phyloP scores from a whole-genome alignment of 129 eudicot genomes.

The Helichrysum umbraculigerum region DNA sequence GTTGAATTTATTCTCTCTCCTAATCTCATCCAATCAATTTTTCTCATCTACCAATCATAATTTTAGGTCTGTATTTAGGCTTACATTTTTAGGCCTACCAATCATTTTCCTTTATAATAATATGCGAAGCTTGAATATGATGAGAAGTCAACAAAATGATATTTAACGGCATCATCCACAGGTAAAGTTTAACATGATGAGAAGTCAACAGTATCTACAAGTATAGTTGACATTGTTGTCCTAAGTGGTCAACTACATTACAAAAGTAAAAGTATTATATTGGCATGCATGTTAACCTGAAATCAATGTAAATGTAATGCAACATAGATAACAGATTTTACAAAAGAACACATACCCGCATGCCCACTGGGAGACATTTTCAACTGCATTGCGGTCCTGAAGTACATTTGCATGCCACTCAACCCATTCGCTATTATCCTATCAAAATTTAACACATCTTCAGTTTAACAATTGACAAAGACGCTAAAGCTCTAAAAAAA shows the following conservation, averaged over 20 bases:
- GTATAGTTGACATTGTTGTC: background rate
- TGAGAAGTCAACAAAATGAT: background rate
- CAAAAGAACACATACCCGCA: slow-evolving; percentile 72
- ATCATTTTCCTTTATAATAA: too few species aligned
- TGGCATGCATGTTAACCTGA: background rate
- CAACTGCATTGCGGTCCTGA: slow-evolving; percentile 73
- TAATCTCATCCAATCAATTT: too few species aligned
- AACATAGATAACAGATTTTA: background rate
- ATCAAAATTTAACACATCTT: slow-evolving; percentile 22
- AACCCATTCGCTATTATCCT: slow-evolving; percentile 87
- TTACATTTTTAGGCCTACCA: too few species aligned
- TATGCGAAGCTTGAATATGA: background rate
- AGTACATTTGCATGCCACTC: slow-evolving; percentile 91
- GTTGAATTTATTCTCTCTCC: too few species aligned
- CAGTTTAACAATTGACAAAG: background rate
- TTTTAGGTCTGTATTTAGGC: too few species aligned
- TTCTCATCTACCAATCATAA: too few species aligned
- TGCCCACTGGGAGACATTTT: slow-evolving; percentile 92
- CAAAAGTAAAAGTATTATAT: background rate
- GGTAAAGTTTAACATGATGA: background rate
- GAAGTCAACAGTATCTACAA: background rate
- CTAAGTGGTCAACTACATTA: background rate
- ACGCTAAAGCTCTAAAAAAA: background rate
- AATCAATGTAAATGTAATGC: background rate
- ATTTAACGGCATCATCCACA: background rate